Evolutionary conservation across 192 early-diverging fungal species (phyloP).

Genomic region (Coemansia sp.): DNA sequence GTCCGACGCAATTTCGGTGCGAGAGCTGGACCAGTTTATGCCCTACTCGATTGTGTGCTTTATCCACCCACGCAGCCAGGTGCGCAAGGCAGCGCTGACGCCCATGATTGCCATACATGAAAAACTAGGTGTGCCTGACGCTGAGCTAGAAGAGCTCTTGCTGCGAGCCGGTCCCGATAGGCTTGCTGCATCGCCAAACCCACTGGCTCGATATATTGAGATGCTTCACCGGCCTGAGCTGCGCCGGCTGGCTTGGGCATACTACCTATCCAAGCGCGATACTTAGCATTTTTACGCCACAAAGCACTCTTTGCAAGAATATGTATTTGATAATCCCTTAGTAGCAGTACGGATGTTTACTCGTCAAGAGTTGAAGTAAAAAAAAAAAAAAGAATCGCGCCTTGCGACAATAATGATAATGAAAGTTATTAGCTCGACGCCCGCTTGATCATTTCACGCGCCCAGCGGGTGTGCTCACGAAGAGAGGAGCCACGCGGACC

Average conservation of each 20-base stretch:
- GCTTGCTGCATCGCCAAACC: slow-evolving; percentile 27
- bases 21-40: slow-evolving; percentile 44
- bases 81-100: slow-evolving; percentile 47
- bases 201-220: slow-evolving; percentile 36
- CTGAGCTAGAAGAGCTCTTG: slow-evolving; percentile 37
- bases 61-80: slow-evolving; percentile 49
- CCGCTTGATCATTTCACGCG: slow-evolving; percentile 55
- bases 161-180: slow-evolving; percentile 20
- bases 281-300: not conserved
- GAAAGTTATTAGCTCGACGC: slow-evolving; percentile 18
- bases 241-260: slow-evolving; percentile 38
- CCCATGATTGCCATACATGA: slow-evolving; percentile 37
- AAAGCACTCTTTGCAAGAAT: not conserved
- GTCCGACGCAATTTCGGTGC: slow-evolving; percentile 15
- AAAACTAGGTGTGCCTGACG: slow-evolving; percentile 21
- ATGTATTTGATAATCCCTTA: not conserved
- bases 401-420: not conserved
- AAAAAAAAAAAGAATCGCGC: not conserved
- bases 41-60: slow-evolving; percentile 37
- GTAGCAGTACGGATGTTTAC: too few species aligned
- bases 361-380: not conserved
- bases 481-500: slow-evolving; percentile 46
- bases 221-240: slow-evolving; percentile 40
- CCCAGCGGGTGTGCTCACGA: slow-evolving; percentile 47
- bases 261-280: slow-evolving; percentile 19